Evolutionary conservation across 306 rosid species (phyloP).

Genomic region (Medicago arabica): DNA sequence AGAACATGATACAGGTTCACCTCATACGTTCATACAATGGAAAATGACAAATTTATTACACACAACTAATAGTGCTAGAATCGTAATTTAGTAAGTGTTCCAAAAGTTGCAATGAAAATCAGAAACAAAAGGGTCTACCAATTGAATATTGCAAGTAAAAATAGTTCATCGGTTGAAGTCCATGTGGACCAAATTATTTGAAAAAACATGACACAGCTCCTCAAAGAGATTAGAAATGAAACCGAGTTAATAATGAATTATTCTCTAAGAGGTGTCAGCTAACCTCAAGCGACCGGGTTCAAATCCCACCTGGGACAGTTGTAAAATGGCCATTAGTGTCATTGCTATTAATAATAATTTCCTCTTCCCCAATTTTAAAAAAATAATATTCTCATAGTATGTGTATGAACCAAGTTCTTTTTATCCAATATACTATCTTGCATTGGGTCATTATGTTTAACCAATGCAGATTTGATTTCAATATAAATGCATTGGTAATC

Average conservation of each 20-base stretch:
- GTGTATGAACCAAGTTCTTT: too few species aligned
- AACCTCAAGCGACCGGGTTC: not conserved
- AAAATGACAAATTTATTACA: conserved; percentile 4
- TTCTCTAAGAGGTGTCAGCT: too few species aligned
- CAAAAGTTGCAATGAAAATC: not conserved
- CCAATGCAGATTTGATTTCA: too few species aligned
- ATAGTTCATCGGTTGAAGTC: conserved; percentile 11
- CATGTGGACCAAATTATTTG: conserved; percentile 7
- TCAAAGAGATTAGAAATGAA: conserved; percentile 24
- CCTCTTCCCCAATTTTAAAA: too few species aligned
- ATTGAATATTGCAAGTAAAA: not conserved
- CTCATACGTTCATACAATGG: conserved; percentile 14
- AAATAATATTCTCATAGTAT: too few species aligned
- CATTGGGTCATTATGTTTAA: not conserved
- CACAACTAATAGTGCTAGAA: not conserved
- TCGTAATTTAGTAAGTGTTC: conserved; percentile 10
- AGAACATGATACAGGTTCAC: not conserved
- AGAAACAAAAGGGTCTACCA: conserved; percentile 6
- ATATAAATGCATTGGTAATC: too few species aligned
- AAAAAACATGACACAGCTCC: conserved; percentile 20
- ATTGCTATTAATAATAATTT: too few species aligned
- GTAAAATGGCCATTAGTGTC: not conserved
- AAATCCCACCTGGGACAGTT: not conserved
- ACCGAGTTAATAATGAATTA: not conserved
- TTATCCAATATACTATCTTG: too few species aligned